Base-by-base conservation (phyloP, 2,329 filamentous ascomycete species). In the Phialophora chinensis region DNA sequence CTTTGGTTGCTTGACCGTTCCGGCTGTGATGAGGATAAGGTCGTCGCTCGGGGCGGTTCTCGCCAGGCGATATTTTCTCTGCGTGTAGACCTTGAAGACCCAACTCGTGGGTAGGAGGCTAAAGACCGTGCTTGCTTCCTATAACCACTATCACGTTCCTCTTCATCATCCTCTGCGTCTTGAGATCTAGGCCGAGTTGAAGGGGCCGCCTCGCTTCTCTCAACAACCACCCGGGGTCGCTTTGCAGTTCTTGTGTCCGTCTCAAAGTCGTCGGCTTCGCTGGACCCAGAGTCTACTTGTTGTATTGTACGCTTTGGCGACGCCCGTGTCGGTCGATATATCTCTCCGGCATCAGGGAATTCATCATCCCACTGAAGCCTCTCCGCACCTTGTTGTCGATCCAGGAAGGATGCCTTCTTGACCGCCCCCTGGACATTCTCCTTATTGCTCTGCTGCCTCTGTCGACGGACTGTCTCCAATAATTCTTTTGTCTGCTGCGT, bases 331-430 rank as follows among this genome's bases (percentile, higher is more conserved):
- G 29, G 59, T 31, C 7, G n/a, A 5, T 31, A 23, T 4, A 47
- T 55, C 20, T 63, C 60, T 23, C 62, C 56, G 7, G 67, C 54
- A 35, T 65, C 62, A 29, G 60, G 44, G 6, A 47, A 38, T 25
- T 66, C 61, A 31, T 27, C 42, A 20, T 20, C 57, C 60, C 53
- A 71, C 38, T 58, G 12, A 2, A 67, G 57, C 33, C 42, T 60
- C 10, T 55, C 49, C n/a, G 69, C 70, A 44, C 60, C 63, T 23
- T 62, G 42, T 59, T 71, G 70, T 23, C 62, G 65, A 44, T 71
- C 68, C 12, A 70, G 47, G 33, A 69, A 59, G 44, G 68, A 66
- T 35, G 50, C 3, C 42, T 70, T 70, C 50, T 62, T 59, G 7
- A 42, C 14, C 14, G 54, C 27, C 47, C 17, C 25, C 20, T 53